Conservation (phyloP, 1,284 basidiomycete genomes). For the Boletus smithii region DNA sequence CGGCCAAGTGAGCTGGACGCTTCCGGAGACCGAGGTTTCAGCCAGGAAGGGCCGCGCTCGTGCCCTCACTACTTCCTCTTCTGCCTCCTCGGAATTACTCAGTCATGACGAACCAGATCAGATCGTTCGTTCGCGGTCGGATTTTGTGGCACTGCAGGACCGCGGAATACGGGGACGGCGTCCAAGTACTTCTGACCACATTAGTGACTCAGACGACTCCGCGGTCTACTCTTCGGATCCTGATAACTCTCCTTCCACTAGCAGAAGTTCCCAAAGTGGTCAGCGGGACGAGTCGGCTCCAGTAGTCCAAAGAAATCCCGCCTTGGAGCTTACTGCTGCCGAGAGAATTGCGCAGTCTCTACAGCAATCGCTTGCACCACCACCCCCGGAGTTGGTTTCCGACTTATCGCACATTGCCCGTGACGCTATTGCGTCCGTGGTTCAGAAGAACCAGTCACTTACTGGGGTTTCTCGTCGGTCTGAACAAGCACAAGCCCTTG, state of each 20-base stretch:
- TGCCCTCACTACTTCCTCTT: slow-evolving; percentile 34
- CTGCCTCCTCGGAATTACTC: slow-evolving; percentile 30
- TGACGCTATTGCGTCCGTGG: slow-evolving; percentile 60
- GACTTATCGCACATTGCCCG: slow-evolving; percentile 58
- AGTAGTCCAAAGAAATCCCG: slow-evolving; percentile 20
- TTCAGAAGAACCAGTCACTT: slow-evolving; percentile 53
- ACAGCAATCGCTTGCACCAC: slow-evolving; percentile 58
- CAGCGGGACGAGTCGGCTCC: slow-evolving; percentile 20
- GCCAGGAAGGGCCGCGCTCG: slow-evolving; percentile 28
- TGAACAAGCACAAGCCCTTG: slow-evolving; percentile 57
- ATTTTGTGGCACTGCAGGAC: slow-evolving; percentile 27
- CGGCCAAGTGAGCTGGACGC: slow-evolving; percentile 65
- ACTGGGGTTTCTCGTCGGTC: slow-evolving; percentile 42
- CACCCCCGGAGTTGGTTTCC: slow-evolving; percentile 54
- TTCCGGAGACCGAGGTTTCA: slow-evolving; percentile 43
- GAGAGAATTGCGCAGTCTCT: slow-evolving; percentile 64
- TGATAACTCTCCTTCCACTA: slow-evolving; percentile 34
- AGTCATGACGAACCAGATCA: slow-evolving; percentile 28
- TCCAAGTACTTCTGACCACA: slow-evolving; percentile 41
- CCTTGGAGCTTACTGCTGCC: slow-evolving; percentile 55
- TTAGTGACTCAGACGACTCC: slow-evolving; percentile 75
- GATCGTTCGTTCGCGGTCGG: slow-evolving; percentile 36
- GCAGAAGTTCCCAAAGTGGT: slow-evolving; percentile 35
- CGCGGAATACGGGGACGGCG: slow-evolving; percentile 26
- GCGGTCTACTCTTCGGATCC: slow-evolving; percentile 60